Evolutionary conservation across 148 eudicot species (phyloP).

Genomic region (Rheum nobile): DNA sequence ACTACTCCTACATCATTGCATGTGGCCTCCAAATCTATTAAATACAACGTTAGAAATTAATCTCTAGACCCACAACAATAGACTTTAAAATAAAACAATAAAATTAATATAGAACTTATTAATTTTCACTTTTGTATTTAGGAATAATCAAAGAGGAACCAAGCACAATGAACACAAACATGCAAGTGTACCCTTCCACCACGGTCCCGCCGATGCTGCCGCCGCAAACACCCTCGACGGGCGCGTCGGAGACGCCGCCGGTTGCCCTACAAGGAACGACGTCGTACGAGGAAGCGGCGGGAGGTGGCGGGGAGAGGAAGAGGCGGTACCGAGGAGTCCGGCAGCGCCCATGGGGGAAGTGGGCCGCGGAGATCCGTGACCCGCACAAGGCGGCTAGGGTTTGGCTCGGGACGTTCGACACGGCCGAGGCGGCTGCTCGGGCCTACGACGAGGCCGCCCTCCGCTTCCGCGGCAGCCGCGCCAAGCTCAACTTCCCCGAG

Average conservation of each 20-base stretch:
- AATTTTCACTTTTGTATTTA: not conserved
- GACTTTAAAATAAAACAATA: too few species aligned
- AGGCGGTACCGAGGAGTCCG: constrained; percentile 9
- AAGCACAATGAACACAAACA: not conserved
- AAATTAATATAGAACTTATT: too few species aligned
- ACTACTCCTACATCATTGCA: not conserved
- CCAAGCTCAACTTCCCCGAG: constrained; percentile 10
- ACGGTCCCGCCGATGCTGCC: not conserved
- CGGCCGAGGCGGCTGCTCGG: constrained; percentile 3
- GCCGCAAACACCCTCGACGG: not conserved
- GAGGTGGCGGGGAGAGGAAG: not conserved
- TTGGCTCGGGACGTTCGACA: constrained; percentile 11
- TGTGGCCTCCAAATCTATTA: not conserved
- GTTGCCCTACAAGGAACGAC: not conserved
- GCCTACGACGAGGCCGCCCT: constrained; percentile 10
- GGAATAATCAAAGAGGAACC: not conserved
- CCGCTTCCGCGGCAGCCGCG: not conserved
- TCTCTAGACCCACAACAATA: not conserved
- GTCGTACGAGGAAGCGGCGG: not conserved
- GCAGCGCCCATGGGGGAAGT: constrained; percentile 5
- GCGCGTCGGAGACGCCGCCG: not conserved
- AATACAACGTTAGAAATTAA: not conserved
- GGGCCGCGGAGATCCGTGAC: constrained; percentile 8
- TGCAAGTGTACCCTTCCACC: not conserved
- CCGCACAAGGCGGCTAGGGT: constrained; percentile 6